Conservation (phyloP, 331 rosid species). For the Malus hybrid region DNA sequence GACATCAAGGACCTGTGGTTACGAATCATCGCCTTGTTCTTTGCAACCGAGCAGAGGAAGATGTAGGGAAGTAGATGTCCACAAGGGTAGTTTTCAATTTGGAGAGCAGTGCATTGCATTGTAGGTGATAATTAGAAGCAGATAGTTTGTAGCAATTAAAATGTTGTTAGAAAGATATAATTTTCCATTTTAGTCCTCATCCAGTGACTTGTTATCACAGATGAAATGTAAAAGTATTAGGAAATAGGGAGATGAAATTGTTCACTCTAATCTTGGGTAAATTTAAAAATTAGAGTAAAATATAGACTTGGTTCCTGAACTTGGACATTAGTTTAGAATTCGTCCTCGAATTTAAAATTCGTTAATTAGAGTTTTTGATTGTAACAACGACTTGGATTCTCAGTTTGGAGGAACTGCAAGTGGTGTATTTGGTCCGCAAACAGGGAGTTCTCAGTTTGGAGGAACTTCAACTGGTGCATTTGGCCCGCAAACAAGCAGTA, state of each 20-base stretch:
- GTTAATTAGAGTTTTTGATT: too few species aligned
- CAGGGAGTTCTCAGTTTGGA: too few species aligned
- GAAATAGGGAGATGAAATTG: not conserved
- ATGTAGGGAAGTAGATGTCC: not conserved
- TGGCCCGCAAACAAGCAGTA: too few species aligned
- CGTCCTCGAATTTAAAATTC: too few species aligned
- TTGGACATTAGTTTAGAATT: too few species aligned
- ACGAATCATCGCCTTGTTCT: not conserved
- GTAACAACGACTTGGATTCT: too few species aligned
- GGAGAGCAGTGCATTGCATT: conserved; percentile 6
- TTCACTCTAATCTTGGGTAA: not conserved
- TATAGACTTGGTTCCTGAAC: too few species aligned
- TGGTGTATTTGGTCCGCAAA: too few species aligned
- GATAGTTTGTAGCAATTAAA: not conserved
- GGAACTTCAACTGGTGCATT: too few species aligned
- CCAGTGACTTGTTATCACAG: not conserved
- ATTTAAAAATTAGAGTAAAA: too few species aligned
- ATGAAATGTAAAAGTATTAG: not conserved
- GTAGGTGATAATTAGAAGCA: conserved; percentile 7
- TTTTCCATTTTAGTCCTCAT: not conserved
- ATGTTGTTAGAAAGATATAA: not conserved
- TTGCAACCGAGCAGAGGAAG: not conserved
- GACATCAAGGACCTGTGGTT: not conserved
- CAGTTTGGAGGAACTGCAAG: too few species aligned
- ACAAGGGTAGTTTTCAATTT: not conserved